Conservation (phyloP, 768 basidiomycete species). For the Suillus sp. region DNA sequence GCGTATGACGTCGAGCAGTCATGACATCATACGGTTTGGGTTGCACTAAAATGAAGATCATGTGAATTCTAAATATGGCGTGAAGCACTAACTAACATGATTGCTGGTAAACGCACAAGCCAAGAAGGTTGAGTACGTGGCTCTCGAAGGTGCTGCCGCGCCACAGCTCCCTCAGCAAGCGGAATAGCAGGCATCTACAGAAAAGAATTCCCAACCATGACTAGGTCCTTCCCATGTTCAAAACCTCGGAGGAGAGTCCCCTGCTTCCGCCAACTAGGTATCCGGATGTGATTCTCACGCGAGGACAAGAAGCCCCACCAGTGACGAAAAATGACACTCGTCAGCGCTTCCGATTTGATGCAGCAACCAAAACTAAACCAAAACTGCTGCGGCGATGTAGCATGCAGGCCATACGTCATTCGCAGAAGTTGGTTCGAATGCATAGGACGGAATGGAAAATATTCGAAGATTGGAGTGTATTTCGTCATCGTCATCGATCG, state of each 20-base stretch:
- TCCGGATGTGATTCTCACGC: neutral
- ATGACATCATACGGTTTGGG: constrained; percentile 35
- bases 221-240: neutral
- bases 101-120: too few relatives aligned
- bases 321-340: neutral
- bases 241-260: neutral
- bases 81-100: neutral
- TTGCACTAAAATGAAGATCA: neutral
- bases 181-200: neutral
- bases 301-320: neutral
- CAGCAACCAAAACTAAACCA: neutral
- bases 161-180: neutral
- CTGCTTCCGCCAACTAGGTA: neutral
- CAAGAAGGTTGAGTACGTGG: neutral
- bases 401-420: neutral
- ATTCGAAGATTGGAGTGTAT: neutral
- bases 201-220: neutral
- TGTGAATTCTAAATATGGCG: neutral
- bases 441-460: neutral
- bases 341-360: neutral
- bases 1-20: constrained; percentile 22
- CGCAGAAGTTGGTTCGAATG: neutral
- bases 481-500: neutral
- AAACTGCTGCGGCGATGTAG: neutral
- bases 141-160: neutral